A percentile compares a stretch with the other conserved stretches of the same genome.
phyloP scores from a whole-genome alignment of 495 filamentous ascomycete genomes.

The Hypoxylon crocopeplum region DNA sequence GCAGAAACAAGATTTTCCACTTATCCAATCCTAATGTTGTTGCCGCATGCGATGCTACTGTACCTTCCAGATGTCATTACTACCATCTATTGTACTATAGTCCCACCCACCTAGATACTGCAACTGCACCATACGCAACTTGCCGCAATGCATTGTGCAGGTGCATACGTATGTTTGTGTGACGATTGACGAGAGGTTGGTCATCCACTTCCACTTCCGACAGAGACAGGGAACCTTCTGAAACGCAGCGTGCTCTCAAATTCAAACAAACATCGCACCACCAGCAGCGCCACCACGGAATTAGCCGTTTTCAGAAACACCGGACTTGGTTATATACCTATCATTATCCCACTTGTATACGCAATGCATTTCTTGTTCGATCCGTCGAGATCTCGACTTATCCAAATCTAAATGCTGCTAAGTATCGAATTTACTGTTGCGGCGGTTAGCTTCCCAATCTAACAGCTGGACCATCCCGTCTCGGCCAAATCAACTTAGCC shows the following conservation, averaged over 20 bases:
- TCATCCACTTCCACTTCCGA: too few relatives aligned
- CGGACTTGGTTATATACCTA: slow-evolving; percentile 6
- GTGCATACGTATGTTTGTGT: not conserved
- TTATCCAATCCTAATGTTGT: slow-evolving; percentile 9
- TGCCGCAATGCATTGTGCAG: not conserved
- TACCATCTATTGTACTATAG: too few relatives aligned
- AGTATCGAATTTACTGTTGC: too few relatives aligned
- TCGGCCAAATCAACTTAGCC: slow-evolving; percentile 29
- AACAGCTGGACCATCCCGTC: slow-evolving; percentile 21
- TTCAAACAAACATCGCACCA: slow-evolving; percentile 27
- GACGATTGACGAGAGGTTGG: slow-evolving; percentile 17
- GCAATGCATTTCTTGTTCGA: too few relatives aligned
- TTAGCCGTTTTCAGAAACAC: slow-evolving; percentile 30
- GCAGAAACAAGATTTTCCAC: slow-evolving; percentile 32
- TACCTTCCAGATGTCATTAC: too few relatives aligned
- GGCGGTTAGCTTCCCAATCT: not conserved
- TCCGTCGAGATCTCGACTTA: too few relatives aligned
- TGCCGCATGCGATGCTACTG: slow-evolving; percentile 10
- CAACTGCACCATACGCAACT: not conserved
- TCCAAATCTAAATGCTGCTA: too few relatives aligned
- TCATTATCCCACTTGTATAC: not conserved
- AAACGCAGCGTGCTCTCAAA: slow-evolving; percentile 20
- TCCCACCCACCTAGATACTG: not conserved
- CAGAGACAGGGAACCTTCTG: slow-evolving; percentile 5
- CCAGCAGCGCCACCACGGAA: slow-evolving; percentile 5